A percentile compares a stretch with the other conserved stretches of the same genome.
phyloP scores from a whole-genome alignment of 768 basidiomycete species.

The Fistulinella prunicolor region DNA sequence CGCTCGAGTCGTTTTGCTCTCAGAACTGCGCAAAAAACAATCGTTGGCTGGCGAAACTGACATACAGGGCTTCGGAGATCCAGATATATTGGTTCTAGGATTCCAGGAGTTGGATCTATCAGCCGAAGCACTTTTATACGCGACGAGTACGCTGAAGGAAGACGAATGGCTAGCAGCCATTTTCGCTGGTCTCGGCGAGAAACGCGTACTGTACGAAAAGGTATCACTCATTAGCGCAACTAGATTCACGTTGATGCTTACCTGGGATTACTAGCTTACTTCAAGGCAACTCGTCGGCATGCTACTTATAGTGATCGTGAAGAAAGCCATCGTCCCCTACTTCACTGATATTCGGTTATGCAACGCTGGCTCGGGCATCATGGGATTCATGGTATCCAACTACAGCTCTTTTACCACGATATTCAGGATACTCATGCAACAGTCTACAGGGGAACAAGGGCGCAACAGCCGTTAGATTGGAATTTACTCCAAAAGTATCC shows the following conservation, averaged over 20 bases:
- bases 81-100: constrained; percentile 70
- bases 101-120: constrained; percentile 84
- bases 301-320: constrained; percentile 67
- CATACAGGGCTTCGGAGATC: constrained; percentile 36
- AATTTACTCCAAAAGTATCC: constrained; percentile 45
- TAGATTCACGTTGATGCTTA: not conserved
- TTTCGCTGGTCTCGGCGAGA: constrained; percentile 70
- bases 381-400: constrained; percentile 67
- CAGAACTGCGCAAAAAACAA: constrained; percentile 9
- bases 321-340: constrained; percentile 45
- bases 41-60: constrained; percentile 7
- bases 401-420: not conserved
- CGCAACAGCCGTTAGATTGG: constrained; percentile 61
- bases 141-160: constrained; percentile 57
- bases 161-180: constrained; percentile 69
- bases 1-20: not conserved
- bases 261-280: constrained; percentile 44
- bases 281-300: constrained; percentile 85
- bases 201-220: constrained; percentile 62
- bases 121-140: constrained; percentile 73
- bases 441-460: constrained; percentile 76
- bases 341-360: constrained; percentile 53
- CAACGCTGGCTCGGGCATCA: constrained; percentile 66
- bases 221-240: constrained; percentile 31
- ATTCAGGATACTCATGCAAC: not conserved